phyloP scores from a whole-genome alignment of 208 protist genomes.

The Porcisia hertigi region DNA sequence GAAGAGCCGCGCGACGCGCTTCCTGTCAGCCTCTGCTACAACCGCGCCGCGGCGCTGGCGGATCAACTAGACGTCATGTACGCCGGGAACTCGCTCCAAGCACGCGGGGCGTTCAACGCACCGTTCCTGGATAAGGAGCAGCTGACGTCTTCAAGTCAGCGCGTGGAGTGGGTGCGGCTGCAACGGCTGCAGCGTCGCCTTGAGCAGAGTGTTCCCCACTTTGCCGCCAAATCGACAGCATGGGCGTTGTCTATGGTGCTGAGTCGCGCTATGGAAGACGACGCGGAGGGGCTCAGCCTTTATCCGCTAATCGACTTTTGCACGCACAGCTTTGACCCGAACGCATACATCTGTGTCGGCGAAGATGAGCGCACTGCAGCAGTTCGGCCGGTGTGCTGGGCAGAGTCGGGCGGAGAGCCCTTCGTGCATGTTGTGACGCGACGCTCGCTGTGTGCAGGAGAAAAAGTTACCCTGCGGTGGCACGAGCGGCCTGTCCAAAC shows the following conservation, averaged over 20 bases:
- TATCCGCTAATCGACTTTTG: constrained; percentile 87
- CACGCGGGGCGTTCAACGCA: constrained; percentile 64
- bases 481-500: constrained; percentile 40
- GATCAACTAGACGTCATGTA: constrained; percentile 69
- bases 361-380: not conserved
- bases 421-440: constrained; percentile 64
- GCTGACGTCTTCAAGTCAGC: constrained; percentile 42
- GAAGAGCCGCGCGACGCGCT: constrained; percentile 39
- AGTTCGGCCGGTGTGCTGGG: constrained; percentile 22
- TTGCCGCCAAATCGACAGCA: constrained; percentile 67
- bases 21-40: constrained; percentile 9
- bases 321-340: constrained; percentile 67
- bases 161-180: constrained; percentile 69
- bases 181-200: constrained; percentile 57
- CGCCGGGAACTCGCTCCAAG: constrained; percentile 71
- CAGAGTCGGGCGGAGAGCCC: constrained; percentile 37
- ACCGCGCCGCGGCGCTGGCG: constrained; percentile 22
- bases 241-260: constrained; percentile 88
- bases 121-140: constrained; percentile 66
- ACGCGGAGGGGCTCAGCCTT: constrained; percentile 54
- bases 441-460: constrained; percentile 42
- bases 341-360: constrained; percentile 32
- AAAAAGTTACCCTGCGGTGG: constrained; percentile 64
- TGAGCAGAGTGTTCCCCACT: constrained; percentile 83
- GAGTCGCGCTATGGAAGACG: constrained; percentile 54